These are phyloP conservation scores for Ustilago esculenta DNA, from an alignment of 1,284 basidiomycete species.

Conservation along the genomic window DNA sequence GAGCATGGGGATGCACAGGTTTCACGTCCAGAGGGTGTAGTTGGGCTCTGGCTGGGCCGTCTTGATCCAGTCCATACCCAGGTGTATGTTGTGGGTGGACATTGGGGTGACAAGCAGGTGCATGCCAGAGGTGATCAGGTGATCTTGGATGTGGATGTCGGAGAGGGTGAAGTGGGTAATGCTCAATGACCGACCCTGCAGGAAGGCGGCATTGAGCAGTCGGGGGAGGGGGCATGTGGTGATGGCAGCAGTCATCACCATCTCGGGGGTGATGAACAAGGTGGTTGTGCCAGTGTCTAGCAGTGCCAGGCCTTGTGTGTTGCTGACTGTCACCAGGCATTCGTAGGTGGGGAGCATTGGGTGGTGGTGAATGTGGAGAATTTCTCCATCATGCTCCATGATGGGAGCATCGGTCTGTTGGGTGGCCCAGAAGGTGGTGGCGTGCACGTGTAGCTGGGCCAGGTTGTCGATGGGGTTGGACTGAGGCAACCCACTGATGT, in stretches of 20 bases:
- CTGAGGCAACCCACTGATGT: too few relatives aligned
- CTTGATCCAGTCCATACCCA: slow-evolving; percentile 9
- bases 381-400: background rate
- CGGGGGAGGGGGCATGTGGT: background rate
- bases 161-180: too few relatives aligned
- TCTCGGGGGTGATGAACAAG: background rate
- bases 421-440: background rate
- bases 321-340: background rate
- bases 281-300: background rate
- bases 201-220: background rate
- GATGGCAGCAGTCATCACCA: background rate
- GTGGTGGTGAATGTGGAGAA: background rate
- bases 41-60: background rate
- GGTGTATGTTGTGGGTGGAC: background rate
- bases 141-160: too few relatives aligned
- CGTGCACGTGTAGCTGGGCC: background rate
- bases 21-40: background rate
- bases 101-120: background rate
- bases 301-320: background rate
- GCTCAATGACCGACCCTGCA: too few relatives aligned
- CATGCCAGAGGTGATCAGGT: background rate
- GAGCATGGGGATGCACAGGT: background rate
- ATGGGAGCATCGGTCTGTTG: background rate
- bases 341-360: background rate
- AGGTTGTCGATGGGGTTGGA: background rate